A percentile compares a stretch with the other conserved stretches of the same genome.
Conservation (phyloP, 2,329 filamentous ascomycete species). For the Aspergillus fischeri region DNA sequence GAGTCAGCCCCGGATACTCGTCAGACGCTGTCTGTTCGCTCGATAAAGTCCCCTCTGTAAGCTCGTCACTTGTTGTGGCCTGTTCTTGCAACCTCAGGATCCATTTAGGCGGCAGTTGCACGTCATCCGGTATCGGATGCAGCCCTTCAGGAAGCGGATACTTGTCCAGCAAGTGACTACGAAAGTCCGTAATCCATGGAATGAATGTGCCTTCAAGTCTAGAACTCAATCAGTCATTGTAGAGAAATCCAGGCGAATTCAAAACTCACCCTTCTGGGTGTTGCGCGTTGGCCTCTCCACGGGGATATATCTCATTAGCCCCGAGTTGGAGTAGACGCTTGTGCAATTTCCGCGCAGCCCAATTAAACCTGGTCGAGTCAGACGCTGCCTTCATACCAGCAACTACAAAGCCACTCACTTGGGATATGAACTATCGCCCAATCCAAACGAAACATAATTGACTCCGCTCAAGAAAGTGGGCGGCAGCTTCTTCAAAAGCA, state of each 20-base stretch:
- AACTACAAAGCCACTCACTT: conserved; percentile 54
- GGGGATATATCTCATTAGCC: conserved; percentile 67
- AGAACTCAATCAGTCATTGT: neutral
- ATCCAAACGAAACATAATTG: conserved; percentile 78
- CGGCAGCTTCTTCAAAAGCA: conserved; percentile 74
- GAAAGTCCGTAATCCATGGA: conserved; percentile 69
- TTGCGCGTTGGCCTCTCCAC: conserved; percentile 88
- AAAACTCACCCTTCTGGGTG: conserved; percentile 76
- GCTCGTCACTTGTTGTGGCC: neutral
- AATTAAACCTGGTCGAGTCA: conserved; percentile 69
- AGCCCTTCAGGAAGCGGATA: conserved; percentile 67
- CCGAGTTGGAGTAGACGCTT: conserved; percentile 81
- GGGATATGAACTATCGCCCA: conserved; percentile 91
- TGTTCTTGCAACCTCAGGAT: conserved; percentile 38
- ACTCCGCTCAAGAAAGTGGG: conserved; percentile 64
- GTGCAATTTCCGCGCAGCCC: conserved; percentile 81
- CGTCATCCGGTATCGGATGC: conserved; percentile 67
- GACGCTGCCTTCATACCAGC: neutral
- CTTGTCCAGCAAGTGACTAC: conserved; percentile 59
- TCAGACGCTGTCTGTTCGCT: conserved; percentile 2
- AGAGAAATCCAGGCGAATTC: neutral
- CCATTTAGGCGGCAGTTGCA: conserved; percentile 73
- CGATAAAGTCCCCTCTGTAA: neutral
- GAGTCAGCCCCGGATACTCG: conserved; percentile 19
- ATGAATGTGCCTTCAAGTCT: conserved; percentile 80